Evolutionary conservation across 176 grass and related monocot species (phyloP), one percentile per base, ranked within the genome.

Genomic region (Eremochloa ophiuroides): DNA sequence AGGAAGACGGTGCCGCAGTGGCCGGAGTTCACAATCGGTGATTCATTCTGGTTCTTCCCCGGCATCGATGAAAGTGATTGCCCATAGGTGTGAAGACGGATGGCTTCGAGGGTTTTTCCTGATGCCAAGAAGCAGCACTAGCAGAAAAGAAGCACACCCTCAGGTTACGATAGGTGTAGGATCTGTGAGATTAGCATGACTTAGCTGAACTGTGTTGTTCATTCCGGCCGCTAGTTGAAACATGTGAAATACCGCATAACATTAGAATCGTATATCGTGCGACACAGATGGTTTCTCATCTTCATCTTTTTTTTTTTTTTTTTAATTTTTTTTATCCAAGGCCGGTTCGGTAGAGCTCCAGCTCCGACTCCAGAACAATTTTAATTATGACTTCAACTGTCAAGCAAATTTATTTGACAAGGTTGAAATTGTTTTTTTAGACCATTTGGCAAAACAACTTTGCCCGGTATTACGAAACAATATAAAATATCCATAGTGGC

Each of bases 31-130:
- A 29, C 53, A 5, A 15, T 15, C 7, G 87, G 82, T 15, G 82
- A 85, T 64, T 85, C 87, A 11, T 85, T 89, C 82, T 89, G 87
- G 87, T 89, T 89, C 82, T 85, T 89, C 87, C 87, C 87, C 2
- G 77, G 30, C 51, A 70, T 76, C 53, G 87, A 89, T 85, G 51
- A 38, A 26, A 73, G 74, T 35, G 77, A 80, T 63, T 58, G 28
- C 1, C 46, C 74, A 4, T 55, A 70, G 3, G 27, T 4, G 0
- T n/a, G 48, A 25, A 42, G 35, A 43, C 42, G 37, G 18, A 34
- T 34, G 51, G 12, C 62, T 76, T 48, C 6, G 23, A 37, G 20
- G 20, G 40, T 62, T 35, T 29, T 23, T 34, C 23, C 26, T 62
- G 53, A 12, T n/a, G 26, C 14, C 25, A 30, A 30, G 28, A 64